A percentile compares a stretch with the other conserved stretches of the same genome.
phyloP scores from a whole-genome alignment of 495 filamentous ascomycete species.

The Podospora anserina region DNA sequence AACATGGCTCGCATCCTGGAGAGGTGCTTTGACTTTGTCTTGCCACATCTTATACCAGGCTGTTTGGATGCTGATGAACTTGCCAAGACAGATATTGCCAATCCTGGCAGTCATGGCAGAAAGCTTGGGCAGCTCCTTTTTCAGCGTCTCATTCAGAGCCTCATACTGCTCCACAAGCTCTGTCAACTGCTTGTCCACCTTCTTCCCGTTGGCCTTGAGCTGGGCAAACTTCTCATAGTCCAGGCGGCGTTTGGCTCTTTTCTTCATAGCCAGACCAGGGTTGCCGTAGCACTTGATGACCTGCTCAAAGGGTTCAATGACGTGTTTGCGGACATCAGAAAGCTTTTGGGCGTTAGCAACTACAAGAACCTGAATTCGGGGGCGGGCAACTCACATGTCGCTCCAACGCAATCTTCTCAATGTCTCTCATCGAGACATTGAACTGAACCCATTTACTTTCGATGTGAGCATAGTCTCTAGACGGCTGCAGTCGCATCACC shows the following conservation, averaged over 20 bases:
- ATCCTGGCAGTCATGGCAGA: constrained; percentile 74
- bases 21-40: constrained; percentile 69
- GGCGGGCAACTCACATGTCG: constrained; percentile 67
- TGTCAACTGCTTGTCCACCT: constrained; percentile 72
- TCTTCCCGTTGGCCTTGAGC: constrained; percentile 67
- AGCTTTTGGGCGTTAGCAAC: constrained; percentile 49
- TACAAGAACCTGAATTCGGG: not conserved
- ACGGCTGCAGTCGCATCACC: constrained; percentile 56
- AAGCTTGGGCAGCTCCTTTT: constrained; percentile 86
- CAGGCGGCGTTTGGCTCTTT: constrained; percentile 81
- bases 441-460: constrained; percentile 90
- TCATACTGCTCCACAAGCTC: constrained; percentile 83
- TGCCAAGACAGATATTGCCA: constrained; percentile 72
- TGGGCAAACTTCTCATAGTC: constrained; percentile 70
- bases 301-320: constrained; percentile 82
- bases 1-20: constrained; percentile 60
- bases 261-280: constrained; percentile 81
- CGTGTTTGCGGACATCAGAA: constrained; percentile 68
- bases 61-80: constrained; percentile 76
- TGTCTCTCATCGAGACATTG: constrained; percentile 74
- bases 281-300: constrained; percentile 76
- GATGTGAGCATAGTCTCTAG: constrained; percentile 64
- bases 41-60: constrained; percentile 78
- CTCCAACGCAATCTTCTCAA: constrained; percentile 70
- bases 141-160: constrained; percentile 86